Evolutionary conservation across 2,329 filamentous ascomycete genomes (phyloP), one percentile per base, ranked within the genome.

Genomic region (Talaromyces sp.): DNA sequence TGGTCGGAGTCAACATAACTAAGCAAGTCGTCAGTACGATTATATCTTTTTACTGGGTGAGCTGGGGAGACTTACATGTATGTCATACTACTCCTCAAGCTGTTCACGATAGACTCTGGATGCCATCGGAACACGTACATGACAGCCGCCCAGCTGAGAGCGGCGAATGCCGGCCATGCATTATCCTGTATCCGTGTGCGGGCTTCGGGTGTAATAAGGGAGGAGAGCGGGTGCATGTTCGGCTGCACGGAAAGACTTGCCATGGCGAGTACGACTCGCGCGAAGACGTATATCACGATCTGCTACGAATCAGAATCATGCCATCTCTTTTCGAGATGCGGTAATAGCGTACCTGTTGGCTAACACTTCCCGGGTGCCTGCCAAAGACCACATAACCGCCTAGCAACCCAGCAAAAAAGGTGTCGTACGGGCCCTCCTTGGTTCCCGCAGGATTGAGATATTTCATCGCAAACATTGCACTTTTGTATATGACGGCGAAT

Each of bases 271-370:
- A 90, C 85, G 16, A 97, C 95, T 69, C 95, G 89, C 57, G 95
- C 95, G 75, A 97, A 97, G 68, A 99, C 91, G 82, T 99, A 99
- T 72, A 98, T 91, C 77, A 97, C 93, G 76, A 99, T 99, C 84
- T 99, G 5, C 1, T 1, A 45, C 2, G 45, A 31, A 22, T 45
- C 22, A 59, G 39, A 43, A 27, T 11, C 24, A 41, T 27, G 13
- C 6, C 11, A 22, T 31, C 11, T n/a, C 3, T n/a, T 31, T 6
- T n/a, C 3, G 7, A 19, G 13, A 1, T 0, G 13, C 3, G 8
- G 8, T 37, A 22, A 13, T 13, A 35, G 64, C 69, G 62, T 73
- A 79, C 78, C 76, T 80, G 94, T 83, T 97, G 92, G 80, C 89
- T 96, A 68, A 97, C 90, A 69, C 87, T 90, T 67, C 89, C 90